A percentile compares a stretch with the other conserved stretches of the same genome.
These are phyloP conservation scores for Neotropicomus parvogracilis DNA, from an alignment of 1,284 basidiomycete species.

Conservation along the genomic window DNA sequence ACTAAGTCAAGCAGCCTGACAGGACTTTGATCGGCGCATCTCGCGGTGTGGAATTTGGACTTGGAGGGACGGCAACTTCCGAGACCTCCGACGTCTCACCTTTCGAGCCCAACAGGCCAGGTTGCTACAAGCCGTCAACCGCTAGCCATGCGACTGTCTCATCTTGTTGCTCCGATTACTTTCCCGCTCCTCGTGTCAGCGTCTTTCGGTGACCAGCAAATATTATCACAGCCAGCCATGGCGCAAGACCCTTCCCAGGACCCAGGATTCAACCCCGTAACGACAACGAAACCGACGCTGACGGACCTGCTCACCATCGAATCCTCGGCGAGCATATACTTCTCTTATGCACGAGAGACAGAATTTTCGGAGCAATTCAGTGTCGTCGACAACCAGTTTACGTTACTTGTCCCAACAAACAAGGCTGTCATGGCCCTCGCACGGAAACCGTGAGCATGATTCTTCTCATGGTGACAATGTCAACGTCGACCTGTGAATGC, in stretches of 20 bases:
- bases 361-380: slow-evolving; percentile 52
- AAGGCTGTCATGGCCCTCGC: slow-evolving; percentile 75
- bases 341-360: slow-evolving; percentile 71
- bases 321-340: slow-evolving; percentile 70
- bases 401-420: slow-evolving; percentile 72
- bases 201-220: slow-evolving; percentile 32
- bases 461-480: not conserved
- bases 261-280: slow-evolving; percentile 21
- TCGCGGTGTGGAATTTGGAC: too few relatives aligned
- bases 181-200: slow-evolving; percentile 35
- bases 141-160: slow-evolving; percentile 28
- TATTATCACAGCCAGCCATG: slow-evolving; percentile 24
- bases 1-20: too few relatives aligned
- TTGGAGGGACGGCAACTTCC: too few relatives aligned
- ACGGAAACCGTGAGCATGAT: slow-evolving; percentile 63
- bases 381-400: slow-evolving; percentile 39
- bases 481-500: not conserved
- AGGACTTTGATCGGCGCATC: too few relatives aligned
- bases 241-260: not conserved
- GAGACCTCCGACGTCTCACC: too few relatives aligned
- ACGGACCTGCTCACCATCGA: slow-evolving; percentile 74
- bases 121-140: not conserved
- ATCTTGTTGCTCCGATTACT: slow-evolving; percentile 28
- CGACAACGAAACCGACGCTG: slow-evolving; percentile 43
- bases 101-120: too few relatives aligned